phyloP scores from a whole-genome alignment of 805 yeast genomes.

The Lachancea mirantina region DNA sequence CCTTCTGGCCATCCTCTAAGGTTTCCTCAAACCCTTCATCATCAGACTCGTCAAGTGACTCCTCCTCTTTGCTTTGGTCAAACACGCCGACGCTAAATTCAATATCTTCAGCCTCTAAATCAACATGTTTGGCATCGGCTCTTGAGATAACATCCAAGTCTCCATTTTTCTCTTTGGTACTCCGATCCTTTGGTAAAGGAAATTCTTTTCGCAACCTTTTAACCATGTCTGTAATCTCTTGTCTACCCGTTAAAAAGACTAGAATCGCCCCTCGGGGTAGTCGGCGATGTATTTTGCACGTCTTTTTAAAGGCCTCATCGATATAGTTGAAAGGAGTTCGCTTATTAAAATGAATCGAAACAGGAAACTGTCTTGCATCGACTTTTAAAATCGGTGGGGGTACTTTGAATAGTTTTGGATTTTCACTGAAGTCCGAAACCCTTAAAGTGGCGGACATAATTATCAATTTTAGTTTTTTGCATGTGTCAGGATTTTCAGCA shows the following conservation, averaged over 20 bases:
- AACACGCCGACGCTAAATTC: constrained; percentile 53
- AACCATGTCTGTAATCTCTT: constrained; percentile 76
- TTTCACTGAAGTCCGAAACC: constrained; percentile 89
- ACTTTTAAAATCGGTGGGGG: constrained; percentile 88
- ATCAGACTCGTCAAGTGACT: constrained; percentile 35
- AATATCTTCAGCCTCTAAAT: constrained; percentile 80
- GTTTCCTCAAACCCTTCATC: constrained; percentile 64
- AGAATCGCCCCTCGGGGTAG: constrained; percentile 93
- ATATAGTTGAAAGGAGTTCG: constrained; percentile 71
- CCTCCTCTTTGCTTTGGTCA: constrained; percentile 30
- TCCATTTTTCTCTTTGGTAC: constrained; percentile 22
- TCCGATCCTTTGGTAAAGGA: constrained; percentile 37
- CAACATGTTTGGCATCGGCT: constrained; percentile 53
- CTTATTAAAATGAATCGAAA: constrained; percentile 80
- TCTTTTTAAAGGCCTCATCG: constrained; percentile 78
- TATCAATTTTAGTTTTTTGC: constrained; percentile 66
- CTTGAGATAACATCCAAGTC: constrained; percentile 39
- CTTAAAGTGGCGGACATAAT: constrained; percentile 97
- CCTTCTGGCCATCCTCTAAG: constrained; percentile 62
- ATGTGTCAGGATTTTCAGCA: constrained; percentile 38
- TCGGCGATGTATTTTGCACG: constrained; percentile 76
- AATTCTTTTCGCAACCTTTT: constrained; percentile 60
- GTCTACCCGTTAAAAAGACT: constrained; percentile 89
- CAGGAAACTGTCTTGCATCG: constrained; percentile 92
- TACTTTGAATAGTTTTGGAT: constrained; percentile 51